phyloP scores from a whole-genome alignment of 1,284 basidiomycete species.

The Uromyces viciae-fabae region DNA sequence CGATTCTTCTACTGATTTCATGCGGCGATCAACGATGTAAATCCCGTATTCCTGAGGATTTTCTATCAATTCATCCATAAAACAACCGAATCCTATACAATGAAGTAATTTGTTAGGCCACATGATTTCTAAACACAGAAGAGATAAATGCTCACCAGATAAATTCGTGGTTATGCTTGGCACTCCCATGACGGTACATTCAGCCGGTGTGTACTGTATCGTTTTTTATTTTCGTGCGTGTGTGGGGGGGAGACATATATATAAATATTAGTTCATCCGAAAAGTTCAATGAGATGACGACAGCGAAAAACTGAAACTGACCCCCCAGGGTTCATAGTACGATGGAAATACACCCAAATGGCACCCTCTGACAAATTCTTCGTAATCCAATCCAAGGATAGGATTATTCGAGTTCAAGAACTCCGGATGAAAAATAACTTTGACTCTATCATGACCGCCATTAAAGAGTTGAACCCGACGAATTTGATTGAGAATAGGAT shows the following conservation, averaged over 20 bases:
- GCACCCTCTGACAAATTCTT: conserved; percentile 96
- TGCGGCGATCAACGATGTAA: conserved; percentile 90
- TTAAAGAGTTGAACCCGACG: conserved; percentile 91
- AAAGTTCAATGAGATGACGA: neutral
- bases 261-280: too few relatives aligned
- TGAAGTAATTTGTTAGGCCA: neutral
- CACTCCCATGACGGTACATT: conserved; percentile 81
- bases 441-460: conserved; percentile 73
- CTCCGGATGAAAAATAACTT: conserved; percentile 97
- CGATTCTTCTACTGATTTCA: conserved; percentile 84
- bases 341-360: conserved; percentile 97
- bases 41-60: conserved; percentile 60
- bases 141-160: conserved; percentile 66
- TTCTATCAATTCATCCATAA: conserved; percentile 98
- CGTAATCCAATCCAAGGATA: conserved; percentile 92
- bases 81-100: conserved; percentile 61
- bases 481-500: conserved; percentile 89
- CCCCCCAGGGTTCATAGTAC: conserved; percentile 89
- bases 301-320: conserved; percentile 6
- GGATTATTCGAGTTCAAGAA: conserved; percentile 98
- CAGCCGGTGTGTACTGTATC: conserved; percentile 59
- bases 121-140: neutral
- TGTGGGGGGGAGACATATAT: too few relatives aligned
- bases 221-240: neutral
- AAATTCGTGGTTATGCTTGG: conserved; percentile 95